phyloP scores from a whole-genome alignment of 2,329 filamentous ascomycete genomes.

The Aspergillus floridensis region DNA sequence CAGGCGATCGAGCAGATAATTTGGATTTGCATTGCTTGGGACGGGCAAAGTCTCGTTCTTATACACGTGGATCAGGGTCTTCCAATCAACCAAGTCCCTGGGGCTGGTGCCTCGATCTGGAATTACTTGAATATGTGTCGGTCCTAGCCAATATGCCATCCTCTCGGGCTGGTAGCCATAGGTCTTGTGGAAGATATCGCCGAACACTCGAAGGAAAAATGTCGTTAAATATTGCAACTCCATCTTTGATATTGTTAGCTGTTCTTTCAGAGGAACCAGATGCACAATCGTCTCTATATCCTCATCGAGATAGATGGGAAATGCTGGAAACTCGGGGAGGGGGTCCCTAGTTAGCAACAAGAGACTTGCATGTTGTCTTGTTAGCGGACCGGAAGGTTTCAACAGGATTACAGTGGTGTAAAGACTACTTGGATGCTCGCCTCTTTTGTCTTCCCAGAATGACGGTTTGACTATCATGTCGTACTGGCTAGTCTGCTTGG shows the following conservation, averaged over 20 bases:
- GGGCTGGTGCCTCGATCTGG: constrained; percentile 3
- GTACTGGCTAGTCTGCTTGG: constrained; percentile 72
- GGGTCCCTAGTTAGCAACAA: constrained; percentile 66
- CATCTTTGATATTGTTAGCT: constrained; percentile 36
- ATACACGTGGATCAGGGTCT: constrained; percentile 35
- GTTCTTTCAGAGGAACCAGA: constrained; percentile 45
- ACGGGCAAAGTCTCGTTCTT: constrained; percentile 46
- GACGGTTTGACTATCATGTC: constrained; percentile 74
- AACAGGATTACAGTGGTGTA: constrained; percentile 64
- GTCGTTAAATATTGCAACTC: constrained; percentile 57
- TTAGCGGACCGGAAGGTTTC: constrained; percentile 54
- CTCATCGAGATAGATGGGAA: constrained; percentile 70
- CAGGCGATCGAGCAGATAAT: constrained; percentile 50
- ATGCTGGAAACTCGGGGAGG: constrained; percentile 64
- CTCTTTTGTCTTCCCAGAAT: constrained; percentile 61
- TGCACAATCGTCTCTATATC: constrained; percentile 59
- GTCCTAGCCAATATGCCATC: constrained; percentile 82
- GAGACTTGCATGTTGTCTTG: constrained; percentile 61
- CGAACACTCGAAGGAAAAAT: constrained; percentile 75
- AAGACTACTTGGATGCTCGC: constrained; percentile 51
- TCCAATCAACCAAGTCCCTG: constrained; percentile 46
- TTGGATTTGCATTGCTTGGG: constrained; percentile 39
- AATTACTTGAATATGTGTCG: constrained; percentile 39
- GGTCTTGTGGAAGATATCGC: constrained; percentile 84
- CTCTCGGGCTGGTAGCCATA: constrained; percentile 64